Evolutionary conservation across 176 grass and related monocot genomes (phyloP), one percentile per base, ranked within the genome.

Genomic region (Cenchrus fungigraminus): DNA sequence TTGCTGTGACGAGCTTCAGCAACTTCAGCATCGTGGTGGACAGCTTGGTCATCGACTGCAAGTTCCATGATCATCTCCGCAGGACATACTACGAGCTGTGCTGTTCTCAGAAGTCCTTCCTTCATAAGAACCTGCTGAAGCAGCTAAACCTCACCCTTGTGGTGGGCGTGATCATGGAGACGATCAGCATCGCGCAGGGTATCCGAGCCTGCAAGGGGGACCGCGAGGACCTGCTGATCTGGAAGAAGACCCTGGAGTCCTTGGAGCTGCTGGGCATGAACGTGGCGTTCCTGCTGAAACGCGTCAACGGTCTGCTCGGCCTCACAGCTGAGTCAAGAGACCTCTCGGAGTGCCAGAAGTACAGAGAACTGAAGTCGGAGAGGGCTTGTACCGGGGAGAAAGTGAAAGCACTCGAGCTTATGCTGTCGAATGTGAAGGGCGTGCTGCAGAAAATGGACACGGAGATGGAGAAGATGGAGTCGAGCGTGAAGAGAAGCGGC

Each of bases 51-150:
- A 73, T 90, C 4, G 79, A 90, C 79, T 78, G 83, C 73, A 82
- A 86, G 53, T 86, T 90, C 0, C 29, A 53, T 5, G 57, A 66
- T 11, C 73, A 67, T 9, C 40, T 43, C 5, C 83, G 84, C 47
- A 78, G 42, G 88, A 86, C 79, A 0, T 90, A 90, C 84, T 90
- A 86, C 0, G 79, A 90, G 57, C 88, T 90, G 8, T 90, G 83
- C 59, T 20, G 79, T 19, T 53, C 72, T 14, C 88, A 83, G 73
- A 86, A 83, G 28, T 77, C 57, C 0, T 90, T 90, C 66, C 79
- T 90, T 43, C 83, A 90, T 79, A 82, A 43, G 65, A 13, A 59
- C 14, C 79, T 90, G 37, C 78, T 83, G 13, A 90, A 85, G 69
- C 65, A 63, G 20, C 14, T 90, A 25, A 86, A 78, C 46, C 34